A percentile compares a stretch with the other conserved stretches of the same genome.
Evolutionary conservation across 2,329 filamentous ascomycete genomes (phyloP).

Genomic region (Dothistroma septosporum): DNA sequence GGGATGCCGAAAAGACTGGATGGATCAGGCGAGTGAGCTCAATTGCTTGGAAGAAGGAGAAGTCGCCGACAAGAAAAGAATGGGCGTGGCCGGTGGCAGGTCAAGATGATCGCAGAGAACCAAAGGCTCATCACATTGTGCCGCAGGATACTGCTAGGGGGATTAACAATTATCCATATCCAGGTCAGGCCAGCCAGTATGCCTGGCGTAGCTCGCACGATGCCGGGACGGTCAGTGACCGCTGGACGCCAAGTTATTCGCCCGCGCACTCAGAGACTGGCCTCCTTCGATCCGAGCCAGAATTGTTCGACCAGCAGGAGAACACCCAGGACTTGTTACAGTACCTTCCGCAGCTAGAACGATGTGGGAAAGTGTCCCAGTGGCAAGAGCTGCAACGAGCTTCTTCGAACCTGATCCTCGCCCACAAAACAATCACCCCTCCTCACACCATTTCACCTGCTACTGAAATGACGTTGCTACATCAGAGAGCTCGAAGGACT

Average conservation of each 20-base stretch:
- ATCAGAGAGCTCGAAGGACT: neutral
- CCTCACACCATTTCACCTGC: neutral
- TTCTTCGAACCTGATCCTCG: neutral
- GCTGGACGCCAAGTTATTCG: neutral
- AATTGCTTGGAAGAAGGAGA: neutral
- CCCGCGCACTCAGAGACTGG: neutral
- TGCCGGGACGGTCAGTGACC: neutral
- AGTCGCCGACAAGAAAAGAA: neutral
- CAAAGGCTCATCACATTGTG: neutral
- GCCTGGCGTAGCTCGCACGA: neutral
- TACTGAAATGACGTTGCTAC: neutral
- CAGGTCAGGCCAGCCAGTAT: neutral
- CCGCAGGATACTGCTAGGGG: neutral
- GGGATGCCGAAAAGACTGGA: neutral
- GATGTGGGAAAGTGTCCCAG: neutral
- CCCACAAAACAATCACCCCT: neutral
- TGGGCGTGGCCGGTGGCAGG: neutral
- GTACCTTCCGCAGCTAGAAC: neutral
- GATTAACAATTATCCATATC: neutral
- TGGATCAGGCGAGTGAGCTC: neutral
- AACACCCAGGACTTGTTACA: neutral
- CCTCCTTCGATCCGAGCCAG: neutral
- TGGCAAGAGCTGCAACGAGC: neutral
- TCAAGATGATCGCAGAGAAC: neutral
- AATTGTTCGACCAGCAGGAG: neutral